These are phyloP conservation scores for Coemansia sp. DNA, from an alignment of 192 early-diverging fungal species.

Conservation along the genomic window DNA sequence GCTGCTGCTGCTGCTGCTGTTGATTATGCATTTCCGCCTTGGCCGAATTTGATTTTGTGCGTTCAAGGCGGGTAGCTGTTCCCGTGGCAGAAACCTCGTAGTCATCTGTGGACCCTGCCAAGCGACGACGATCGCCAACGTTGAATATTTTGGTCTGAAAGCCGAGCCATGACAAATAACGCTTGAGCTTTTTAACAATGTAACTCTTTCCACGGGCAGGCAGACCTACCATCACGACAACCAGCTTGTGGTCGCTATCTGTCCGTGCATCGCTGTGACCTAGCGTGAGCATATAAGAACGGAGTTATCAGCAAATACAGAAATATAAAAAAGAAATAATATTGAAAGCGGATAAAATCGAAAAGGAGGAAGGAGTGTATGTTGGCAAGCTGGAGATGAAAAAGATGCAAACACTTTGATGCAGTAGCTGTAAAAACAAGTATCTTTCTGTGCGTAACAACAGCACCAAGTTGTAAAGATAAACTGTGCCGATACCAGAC, in stretches of 20 bases:
- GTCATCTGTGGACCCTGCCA: conserved; percentile 50
- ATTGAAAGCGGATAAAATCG: too few species aligned
- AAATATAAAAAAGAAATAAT: too few species aligned
- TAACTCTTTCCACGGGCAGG: conserved; percentile 96
- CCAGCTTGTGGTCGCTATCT: conserved; percentile 83
- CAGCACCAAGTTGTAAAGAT: too few species aligned
- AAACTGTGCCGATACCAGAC: too few species aligned
- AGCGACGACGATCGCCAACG: conserved; percentile 90
- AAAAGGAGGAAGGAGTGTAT: too few species aligned
- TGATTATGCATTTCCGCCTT: not conserved
- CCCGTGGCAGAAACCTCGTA: conserved; percentile 6
- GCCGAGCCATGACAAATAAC: conserved; percentile 80
- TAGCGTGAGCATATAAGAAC: conserved; percentile 28
- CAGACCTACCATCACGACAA: conserved; percentile 96
- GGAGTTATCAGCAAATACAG: not conserved
- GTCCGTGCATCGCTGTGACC: conserved; percentile 48
- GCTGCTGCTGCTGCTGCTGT: conserved; percentile 1
- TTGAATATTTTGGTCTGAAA: conserved; percentile 87
- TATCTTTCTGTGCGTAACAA: too few species aligned
- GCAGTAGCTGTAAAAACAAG: too few species aligned
- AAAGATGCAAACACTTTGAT: too few species aligned
- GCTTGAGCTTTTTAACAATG: conserved; percentile 91
- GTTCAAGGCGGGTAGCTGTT: not conserved
- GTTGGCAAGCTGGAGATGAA: too few species aligned
- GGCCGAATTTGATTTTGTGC: not conserved